A percentile compares a stretch with the other conserved stretches of the same genome.
Conservation (phyloP, 2,329 filamentous ascomycete genomes). For the Hymenoscyphus linearis region DNA sequence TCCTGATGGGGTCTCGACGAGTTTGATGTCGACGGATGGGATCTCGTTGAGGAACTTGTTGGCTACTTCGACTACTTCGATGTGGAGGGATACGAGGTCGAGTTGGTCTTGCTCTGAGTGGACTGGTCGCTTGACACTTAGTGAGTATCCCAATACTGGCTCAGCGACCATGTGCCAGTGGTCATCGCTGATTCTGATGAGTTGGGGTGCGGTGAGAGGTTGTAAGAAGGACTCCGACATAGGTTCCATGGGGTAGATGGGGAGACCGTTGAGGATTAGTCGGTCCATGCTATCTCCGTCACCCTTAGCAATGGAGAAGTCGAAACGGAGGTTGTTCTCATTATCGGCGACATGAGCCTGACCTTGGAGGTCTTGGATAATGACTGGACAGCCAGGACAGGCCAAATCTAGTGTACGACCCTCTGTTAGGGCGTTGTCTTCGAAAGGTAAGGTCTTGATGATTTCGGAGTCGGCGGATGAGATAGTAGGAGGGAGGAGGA, state of each 20-base stretch:
- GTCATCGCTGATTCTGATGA: conserved; percentile 34
- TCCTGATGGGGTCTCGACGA: conserved; percentile 53
- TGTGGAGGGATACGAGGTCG: conserved; percentile 47
- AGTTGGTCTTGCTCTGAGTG: conserved; percentile 47
- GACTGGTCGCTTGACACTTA: conserved; percentile 33
- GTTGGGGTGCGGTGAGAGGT: conserved; percentile 42
- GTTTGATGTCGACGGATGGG: conserved; percentile 51
- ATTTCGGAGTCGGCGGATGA: conserved; percentile 39
- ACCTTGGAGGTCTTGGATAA: conserved; percentile 29
- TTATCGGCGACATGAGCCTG: conserved; percentile 21
- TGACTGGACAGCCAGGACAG: conserved; percentile 49
- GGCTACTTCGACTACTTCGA: conserved; percentile 57
- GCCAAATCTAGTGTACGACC: conserved; percentile 43
- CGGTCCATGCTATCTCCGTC: conserved; percentile 27
- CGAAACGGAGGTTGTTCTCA: conserved; percentile 41
- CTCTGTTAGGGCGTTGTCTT: conserved; percentile 33
- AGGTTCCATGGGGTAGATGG: conserved; percentile 48
- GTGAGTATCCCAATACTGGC: conserved; percentile 24
- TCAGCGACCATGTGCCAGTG: conserved; percentile 24
- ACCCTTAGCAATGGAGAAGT: conserved; percentile 47
- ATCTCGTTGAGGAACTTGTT: conserved; percentile 49
- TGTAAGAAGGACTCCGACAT: conserved; percentile 34
- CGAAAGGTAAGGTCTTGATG: conserved; percentile 38
- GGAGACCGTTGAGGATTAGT: conserved; percentile 54
- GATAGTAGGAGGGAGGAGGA: conserved; percentile 50